Base-by-base conservation (phyloP, 495 filamentous ascomycete genomes). In the Tuber umbilicatum region DNA sequence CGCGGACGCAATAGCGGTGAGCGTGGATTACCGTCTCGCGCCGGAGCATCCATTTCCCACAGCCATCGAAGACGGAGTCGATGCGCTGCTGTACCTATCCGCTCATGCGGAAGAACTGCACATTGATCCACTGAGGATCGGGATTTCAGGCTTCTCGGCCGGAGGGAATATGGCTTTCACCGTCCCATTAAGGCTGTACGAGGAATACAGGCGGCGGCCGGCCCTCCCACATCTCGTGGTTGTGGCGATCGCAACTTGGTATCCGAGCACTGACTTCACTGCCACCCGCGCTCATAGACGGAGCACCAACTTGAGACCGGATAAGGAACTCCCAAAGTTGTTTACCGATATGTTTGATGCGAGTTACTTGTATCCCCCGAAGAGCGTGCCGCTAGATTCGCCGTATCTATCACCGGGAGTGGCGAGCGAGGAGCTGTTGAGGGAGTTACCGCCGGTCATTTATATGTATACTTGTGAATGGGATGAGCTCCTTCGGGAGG, bases 301-400 rank as follows among this genome's bases (percentile, higher is more conserved):
- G 17, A 86, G 86, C 1, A 88, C 87, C 68, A 89, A 87, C 80
- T 41, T 81, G 4, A 73, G 89, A 50, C 90, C 90, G 1, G 88
- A 93, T 68, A 91, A 92, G 76, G 90, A 91, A 14, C 86, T 97
- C 2, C 90, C 93, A 4, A 83, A 87, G 5, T 86, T 90, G 69
- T 89, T 97, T 81, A 94, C 92, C 5, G 86, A 88, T 68, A 89
- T 97, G n/a, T 97, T 97, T 78, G 94, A 97, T 78, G 89, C 90
- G 45, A 88, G 90, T 4, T 97, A 97, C 83, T 86, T 97, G 0
- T 87, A 87, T 72, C 89, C 89, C 0, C 84, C 88, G 1, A 86
- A 85, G 7, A 82, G 85, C 0, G 86, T 89, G 6, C 82, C 88
- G 27, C 80, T 87, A 5, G 83, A 81, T 10, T 88, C 89, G 43